A percentile compares a stretch with the other conserved stretches of the same genome.
Evolutionary conservation across 495 filamentous ascomycete species (phyloP).

Genomic region (Penicillium pulvis): DNA sequence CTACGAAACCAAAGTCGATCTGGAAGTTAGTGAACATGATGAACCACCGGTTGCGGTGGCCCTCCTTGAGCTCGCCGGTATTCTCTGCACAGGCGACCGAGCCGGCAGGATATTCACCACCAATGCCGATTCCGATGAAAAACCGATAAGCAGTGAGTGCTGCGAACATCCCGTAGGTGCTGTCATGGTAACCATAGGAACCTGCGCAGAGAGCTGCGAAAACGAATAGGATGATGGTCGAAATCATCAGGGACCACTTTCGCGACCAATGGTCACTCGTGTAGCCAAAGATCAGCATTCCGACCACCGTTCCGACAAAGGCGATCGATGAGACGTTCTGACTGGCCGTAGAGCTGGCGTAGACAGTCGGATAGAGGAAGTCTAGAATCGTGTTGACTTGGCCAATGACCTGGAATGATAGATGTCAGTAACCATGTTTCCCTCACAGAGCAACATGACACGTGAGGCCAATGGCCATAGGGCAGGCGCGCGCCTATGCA

Average conservation of each 20-base stretch:
- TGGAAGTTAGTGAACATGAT: constrained; percentile 90
- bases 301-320: constrained; percentile 87
- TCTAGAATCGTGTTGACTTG: constrained; percentile 72
- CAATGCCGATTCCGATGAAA: constrained; percentile 66
- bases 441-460: not conserved
- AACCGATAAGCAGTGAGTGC: constrained; percentile 86
- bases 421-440: constrained; percentile 12
- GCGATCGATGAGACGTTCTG: constrained; percentile 76
- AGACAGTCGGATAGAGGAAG: constrained; percentile 63
- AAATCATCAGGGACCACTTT: constrained; percentile 76
- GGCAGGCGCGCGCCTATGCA: not conserved
- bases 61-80: constrained; percentile 75
- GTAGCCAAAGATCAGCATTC: constrained; percentile 81
- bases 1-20: constrained; percentile 80
- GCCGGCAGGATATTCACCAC: constrained; percentile 87
- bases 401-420: constrained; percentile 68
- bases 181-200: constrained; percentile 69
- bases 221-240: constrained; percentile 78
- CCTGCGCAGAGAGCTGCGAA: constrained; percentile 80
- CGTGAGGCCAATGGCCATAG: not conserved
- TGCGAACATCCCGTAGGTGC: constrained; percentile 68
- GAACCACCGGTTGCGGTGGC: constrained; percentile 87
- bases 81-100: constrained; percentile 83
- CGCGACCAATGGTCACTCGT: constrained; percentile 81
- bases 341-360: constrained; percentile 64